phyloP scores from a whole-genome alignment of 805 yeast species.

The Candida methanosorbosa region DNA sequence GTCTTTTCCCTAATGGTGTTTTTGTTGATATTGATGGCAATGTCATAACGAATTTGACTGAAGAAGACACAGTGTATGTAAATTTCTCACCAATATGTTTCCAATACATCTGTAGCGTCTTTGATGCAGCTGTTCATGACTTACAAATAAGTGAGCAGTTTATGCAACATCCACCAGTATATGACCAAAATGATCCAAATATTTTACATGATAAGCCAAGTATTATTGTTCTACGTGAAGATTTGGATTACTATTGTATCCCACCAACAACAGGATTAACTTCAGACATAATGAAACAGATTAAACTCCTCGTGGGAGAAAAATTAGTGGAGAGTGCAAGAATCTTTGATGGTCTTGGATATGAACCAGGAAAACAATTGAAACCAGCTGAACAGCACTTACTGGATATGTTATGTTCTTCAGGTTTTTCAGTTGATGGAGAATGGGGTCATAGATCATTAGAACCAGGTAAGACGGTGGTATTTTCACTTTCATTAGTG shows the following conservation, averaged over 20 bases:
- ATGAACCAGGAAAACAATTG: conserved; percentile 40
- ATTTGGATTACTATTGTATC: conserved; percentile 85
- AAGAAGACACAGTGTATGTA: conserved; percentile 70
- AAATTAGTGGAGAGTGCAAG: conserved; percentile 44
- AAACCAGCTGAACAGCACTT: conserved; percentile 94
- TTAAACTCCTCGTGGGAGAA: conserved; percentile 71
- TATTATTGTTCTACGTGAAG: conserved; percentile 86
- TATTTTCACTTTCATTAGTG: conserved; percentile 72
- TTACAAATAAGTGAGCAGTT: conserved; percentile 32
- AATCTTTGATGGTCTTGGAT: conserved; percentile 79
- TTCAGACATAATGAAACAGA: conserved; percentile 50
- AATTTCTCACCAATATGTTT: conserved; percentile 85
- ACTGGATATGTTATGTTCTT: conserved; percentile 86
- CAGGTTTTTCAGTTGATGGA: conserved; percentile 65
- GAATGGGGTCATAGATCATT: conserved; percentile 86
- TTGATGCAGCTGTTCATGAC: conserved; percentile 61
- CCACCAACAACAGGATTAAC: conserved; percentile 58
- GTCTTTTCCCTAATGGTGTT: conserved; percentile 87
- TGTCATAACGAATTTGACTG: conserved; percentile 70
- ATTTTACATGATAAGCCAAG: conserved; percentile 78
- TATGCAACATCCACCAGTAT: conserved; percentile 16
- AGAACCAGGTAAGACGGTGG: conserved; percentile 82
- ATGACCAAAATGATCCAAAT: conserved; percentile 38
- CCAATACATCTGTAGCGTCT: conserved; percentile 67
- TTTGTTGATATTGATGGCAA: conserved; percentile 71